Evolutionary conservation across 2,329 filamentous ascomycete genomes (phyloP), one percentile per base, ranked within the genome.

Genomic region (Microascus cirrosus): DNA sequence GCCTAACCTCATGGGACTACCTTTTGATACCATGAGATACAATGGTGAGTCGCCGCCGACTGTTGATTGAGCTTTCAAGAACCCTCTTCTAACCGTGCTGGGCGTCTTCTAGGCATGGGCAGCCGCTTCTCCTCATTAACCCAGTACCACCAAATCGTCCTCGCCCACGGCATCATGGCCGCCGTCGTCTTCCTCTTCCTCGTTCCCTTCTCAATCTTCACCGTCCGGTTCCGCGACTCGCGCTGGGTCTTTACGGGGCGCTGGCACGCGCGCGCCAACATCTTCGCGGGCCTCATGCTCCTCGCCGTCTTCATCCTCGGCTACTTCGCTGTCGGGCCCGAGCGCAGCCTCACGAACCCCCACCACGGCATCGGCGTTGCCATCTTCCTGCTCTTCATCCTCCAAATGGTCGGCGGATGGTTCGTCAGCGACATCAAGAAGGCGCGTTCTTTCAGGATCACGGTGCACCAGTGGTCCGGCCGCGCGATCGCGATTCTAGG

Each of bases 401-500:
- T 89, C 4, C 90, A 94, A 67, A 79, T 85, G 18, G 66, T 92
- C 2, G 85, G 84, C 32, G 89, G 89, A 2, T 80, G 81, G 56
- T 73, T 88, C 48, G 81, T 91, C 45, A 74, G 72, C 58, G 73
- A 77, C 59, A 77, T 82, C 56, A 71, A 71, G 48, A 74, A 74
- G 55, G 72, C 74, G 35, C 77, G 74, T 55, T 79, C 78, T 20
- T 66, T 81, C 15, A 73, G 80, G 22, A 70, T 77, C 42, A 78
- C 88, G 78, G 71, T 97, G 50, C 94, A 99, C 73, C 88, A 92
- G 68, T 96, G 94, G 90, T 73, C 89, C 20, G 94, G 94, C 20
- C 80, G 92, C 59, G 74, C 82, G 0, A 83, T 93, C 64, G 87
- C 89, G 2, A 72, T 97, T 20, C 76, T 99, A 3, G 94, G 90